Evolutionary conservation across 345 rosid species (phyloP).

Genomic region (Lepidium africanum): DNA sequence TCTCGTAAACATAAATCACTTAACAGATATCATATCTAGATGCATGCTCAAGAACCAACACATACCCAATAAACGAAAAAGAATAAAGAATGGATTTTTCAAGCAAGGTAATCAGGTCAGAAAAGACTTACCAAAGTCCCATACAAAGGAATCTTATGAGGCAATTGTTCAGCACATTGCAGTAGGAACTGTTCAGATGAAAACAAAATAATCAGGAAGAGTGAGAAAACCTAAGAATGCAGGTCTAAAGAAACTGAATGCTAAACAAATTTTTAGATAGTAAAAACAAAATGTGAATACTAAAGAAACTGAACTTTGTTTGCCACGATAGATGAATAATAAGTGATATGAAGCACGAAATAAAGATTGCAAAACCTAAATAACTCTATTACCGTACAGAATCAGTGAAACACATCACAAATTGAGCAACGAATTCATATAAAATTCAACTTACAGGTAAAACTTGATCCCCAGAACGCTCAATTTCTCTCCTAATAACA

Average conservation of each 20-base stretch:
- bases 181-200: slow-evolving; percentile 56
- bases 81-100: background rate
- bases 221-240: background rate
- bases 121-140: slow-evolving; percentile 69
- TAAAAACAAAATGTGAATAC: background rate
- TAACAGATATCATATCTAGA: background rate
- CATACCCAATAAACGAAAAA: background rate
- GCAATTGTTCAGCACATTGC: slow-evolving; percentile 81
- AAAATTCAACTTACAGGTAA: slow-evolving; percentile 32
- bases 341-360: background rate
- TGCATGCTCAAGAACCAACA: background rate
- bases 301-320: background rate
- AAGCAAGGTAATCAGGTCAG: background rate
- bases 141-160: slow-evolving; percentile 89
- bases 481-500: slow-evolving; percentile 70
- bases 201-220: background rate
- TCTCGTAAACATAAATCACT: background rate
- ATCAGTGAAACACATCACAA: background rate
- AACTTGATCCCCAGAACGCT: slow-evolving; percentile 60
- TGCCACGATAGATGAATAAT: too few species aligned
- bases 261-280: background rate
- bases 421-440: background rate
- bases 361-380: background rate
- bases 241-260: background rate
- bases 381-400: background rate